These are phyloP conservation scores for Paecilomyces formosus DNA, from an alignment of 2,329 filamentous ascomycete species.

Conservation along the genomic window DNA sequence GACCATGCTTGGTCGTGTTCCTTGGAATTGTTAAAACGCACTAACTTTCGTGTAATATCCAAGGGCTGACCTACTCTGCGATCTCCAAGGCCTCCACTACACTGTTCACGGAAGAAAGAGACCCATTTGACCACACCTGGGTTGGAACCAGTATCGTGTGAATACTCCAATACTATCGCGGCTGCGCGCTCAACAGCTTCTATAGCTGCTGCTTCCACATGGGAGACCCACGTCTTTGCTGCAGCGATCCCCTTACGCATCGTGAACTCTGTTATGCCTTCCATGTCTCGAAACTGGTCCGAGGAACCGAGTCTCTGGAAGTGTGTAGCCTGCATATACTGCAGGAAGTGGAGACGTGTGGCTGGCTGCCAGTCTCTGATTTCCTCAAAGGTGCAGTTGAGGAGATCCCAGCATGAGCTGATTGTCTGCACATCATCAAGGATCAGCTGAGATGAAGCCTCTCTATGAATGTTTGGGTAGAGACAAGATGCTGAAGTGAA, in stretches of 20 bases:
- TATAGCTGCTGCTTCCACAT: conserved; percentile 4
- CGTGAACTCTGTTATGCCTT: conserved; percentile 15
- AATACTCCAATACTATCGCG: conserved; percentile 4
- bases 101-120: not conserved
- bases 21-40: not conserved
- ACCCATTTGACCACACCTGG: conserved; percentile 3
- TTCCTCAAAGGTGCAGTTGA: conserved; percentile 13
- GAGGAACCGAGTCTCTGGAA: conserved; percentile 8
- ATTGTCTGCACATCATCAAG: not conserved
- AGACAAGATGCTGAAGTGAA: not conserved
- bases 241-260: conserved; percentile 11
- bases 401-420: conserved; percentile 9
- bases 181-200: conserved; percentile 5
- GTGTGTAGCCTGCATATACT: conserved; percentile 12
- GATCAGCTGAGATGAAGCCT: not conserved
- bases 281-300: conserved; percentile 14
- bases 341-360: conserved; percentile 13
- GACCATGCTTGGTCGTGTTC: not conserved
- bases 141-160: conserved; percentile 4
- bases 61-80: not conserved
- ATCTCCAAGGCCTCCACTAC: not conserved
- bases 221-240: conserved; percentile 12
- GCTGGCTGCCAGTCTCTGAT: conserved; percentile 13
- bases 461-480: not conserved
- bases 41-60: not conserved